Percentiles rank a stretch among this genome's conserved stretches.
phyloP scores from a whole-genome alignment of 257 asterid genomes.

The Solanum bulbocastanum region DNA sequence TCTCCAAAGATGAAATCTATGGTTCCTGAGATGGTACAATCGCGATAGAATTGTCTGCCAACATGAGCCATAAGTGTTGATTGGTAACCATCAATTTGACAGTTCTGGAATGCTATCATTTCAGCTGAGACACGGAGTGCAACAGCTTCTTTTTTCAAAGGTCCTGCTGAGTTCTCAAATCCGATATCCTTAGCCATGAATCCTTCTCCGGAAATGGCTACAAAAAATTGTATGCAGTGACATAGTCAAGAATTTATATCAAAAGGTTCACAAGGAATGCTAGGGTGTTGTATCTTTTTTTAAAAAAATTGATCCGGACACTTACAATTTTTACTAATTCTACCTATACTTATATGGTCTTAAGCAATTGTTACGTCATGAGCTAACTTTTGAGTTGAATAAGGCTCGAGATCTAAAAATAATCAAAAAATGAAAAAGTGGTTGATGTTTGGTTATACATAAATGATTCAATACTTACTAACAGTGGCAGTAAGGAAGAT shows the following conservation, averaged over 20 bases:
- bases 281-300: too few species aligned
- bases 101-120: constrained; percentile 2
- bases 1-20: constrained; percentile 23
- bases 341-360: background rate
- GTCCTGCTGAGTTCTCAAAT: constrained; percentile 22
- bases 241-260: background rate
- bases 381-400: too few species aligned
- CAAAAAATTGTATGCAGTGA: background rate
- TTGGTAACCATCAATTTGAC: constrained; percentile 17
- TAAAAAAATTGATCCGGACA: background rate
- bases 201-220: constrained; percentile 5
- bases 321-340: background rate
- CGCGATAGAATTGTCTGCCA: background rate
- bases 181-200: constrained; percentile 6
- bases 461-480: constrained; percentile 15
- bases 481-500: constrained; percentile 56
- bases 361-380: background rate
- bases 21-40: constrained; percentile 4
- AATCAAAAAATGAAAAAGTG: too few species aligned
- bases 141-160: constrained; percentile 11
- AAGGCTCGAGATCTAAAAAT: too few species aligned
- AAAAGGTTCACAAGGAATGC: too few species aligned
- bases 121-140: constrained; percentile 18
- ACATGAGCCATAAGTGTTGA: constrained; percentile 13
- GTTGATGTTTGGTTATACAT: too few species aligned